Evolutionary conservation across 495 filamentous ascomycete species (phyloP).

Genomic region (Aspergillus ostianus): DNA sequence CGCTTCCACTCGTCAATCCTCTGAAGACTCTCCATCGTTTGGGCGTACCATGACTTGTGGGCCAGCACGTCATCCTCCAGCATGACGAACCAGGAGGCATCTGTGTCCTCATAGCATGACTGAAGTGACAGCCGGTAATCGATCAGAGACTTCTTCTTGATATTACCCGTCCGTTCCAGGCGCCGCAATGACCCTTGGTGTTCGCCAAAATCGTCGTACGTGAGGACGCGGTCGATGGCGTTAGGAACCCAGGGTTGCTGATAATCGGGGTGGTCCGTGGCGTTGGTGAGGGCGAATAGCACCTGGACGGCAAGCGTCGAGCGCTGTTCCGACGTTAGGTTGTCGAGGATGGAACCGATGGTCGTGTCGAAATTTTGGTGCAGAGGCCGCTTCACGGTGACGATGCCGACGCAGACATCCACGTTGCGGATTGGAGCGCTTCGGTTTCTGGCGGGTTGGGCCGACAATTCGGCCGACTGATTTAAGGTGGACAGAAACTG

Average conservation of each 20-base stretch:
- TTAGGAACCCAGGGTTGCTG: slow-evolving; percentile 47
- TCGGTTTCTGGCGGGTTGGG: not conserved
- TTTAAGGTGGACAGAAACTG: slow-evolving; percentile 21
- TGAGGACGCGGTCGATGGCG: slow-evolving; percentile 30
- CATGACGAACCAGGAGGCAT: slow-evolving; percentile 47
- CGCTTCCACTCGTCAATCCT: slow-evolving; percentile 29
- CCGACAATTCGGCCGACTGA: slow-evolving; percentile 7
- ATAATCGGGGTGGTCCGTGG: slow-evolving; percentile 48
- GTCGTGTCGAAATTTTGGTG: slow-evolving; percentile 47
- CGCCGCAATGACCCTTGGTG: slow-evolving; percentile 14
- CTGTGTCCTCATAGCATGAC: slow-evolving; percentile 40
- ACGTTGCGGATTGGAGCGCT: slow-evolving; percentile 12
- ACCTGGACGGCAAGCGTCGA: slow-evolving; percentile 46
- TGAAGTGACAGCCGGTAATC: slow-evolving; percentile 51
- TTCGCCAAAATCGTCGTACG: slow-evolving; percentile 18
- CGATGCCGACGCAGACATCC: slow-evolving; percentile 35
- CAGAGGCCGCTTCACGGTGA: slow-evolving; percentile 33
- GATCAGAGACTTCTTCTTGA: slow-evolving; percentile 43
- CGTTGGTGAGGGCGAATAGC: slow-evolving; percentile 51
- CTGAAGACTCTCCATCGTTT: slow-evolving; percentile 38
- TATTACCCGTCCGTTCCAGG: slow-evolving; percentile 30
- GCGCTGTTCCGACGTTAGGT: slow-evolving; percentile 46
- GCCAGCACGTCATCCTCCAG: slow-evolving; percentile 57
- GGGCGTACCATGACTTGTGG: slow-evolving; percentile 50
- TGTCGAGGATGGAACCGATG: slow-evolving; percentile 51